These are phyloP conservation scores for Phanerodontia chrysosporium DNA, from an alignment of 768 basidiomycete genomes.

Conservation along the genomic window DNA sequence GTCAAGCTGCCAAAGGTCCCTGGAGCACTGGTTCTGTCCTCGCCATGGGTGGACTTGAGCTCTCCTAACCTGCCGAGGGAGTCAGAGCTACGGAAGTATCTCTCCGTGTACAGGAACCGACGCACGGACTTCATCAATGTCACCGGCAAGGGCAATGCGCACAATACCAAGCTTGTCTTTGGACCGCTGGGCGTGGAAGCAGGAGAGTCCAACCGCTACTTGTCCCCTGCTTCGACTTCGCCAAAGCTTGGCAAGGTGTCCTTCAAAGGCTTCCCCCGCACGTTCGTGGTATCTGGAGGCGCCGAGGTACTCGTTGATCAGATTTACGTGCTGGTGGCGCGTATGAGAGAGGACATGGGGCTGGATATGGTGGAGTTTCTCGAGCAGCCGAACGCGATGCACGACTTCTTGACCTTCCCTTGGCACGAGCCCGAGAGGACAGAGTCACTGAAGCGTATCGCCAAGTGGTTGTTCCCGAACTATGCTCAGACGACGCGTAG, in stretches of 20 bases:
- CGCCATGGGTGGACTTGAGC: conserved; percentile 55
- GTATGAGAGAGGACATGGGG: conserved; percentile 31
- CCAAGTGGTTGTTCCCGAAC: conserved; percentile 22
- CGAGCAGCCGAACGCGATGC: conserved; percentile 26
- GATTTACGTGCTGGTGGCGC: conserved; percentile 24
- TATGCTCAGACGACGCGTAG: not conserved
- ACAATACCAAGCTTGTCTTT: not conserved
- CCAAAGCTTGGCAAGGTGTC: conserved; percentile 3
- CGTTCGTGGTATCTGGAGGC: conserved; percentile 25
- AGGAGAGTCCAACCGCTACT: conserved; percentile 9
- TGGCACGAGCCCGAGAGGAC: conserved; percentile 27
- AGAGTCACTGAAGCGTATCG: conserved; percentile 15
- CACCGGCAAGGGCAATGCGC: not conserved
- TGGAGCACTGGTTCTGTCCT: conserved; percentile 47
- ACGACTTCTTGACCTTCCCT: conserved; percentile 21
- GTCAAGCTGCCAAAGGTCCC: conserved; percentile 36
- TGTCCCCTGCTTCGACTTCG: conserved; percentile 17
- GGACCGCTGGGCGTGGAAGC: conserved; percentile 3
- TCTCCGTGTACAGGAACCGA: conserved; percentile 25
- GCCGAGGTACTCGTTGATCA: conserved; percentile 31
- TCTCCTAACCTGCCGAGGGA: conserved; percentile 25
- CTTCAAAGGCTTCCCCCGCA: conserved; percentile 28
- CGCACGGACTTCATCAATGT: conserved; percentile 1
- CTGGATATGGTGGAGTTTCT: conserved; percentile 23
- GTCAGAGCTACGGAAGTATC: conserved; percentile 25